Evolutionary conservation across 257 asterid genomes (phyloP).

Genomic region (Fraxinus cuspidata): DNA sequence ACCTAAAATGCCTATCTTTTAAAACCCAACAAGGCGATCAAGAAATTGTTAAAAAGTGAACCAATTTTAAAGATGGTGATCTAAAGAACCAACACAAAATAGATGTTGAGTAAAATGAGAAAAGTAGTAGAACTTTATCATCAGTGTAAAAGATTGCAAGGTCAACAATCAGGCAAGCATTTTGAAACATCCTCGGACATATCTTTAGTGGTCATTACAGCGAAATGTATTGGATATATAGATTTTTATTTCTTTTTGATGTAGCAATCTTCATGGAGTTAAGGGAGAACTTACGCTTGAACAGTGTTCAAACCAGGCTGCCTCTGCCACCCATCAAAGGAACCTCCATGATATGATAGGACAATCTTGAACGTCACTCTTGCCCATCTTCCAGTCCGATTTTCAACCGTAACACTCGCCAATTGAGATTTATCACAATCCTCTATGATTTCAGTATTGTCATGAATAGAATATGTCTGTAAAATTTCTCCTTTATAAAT

Average conservation of each 20-base stretch:
- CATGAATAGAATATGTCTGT: conserved; percentile 39
- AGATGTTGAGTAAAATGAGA: neutral
- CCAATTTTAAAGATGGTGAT: neutral
- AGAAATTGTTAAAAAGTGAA: neutral
- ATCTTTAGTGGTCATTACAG: neutral
- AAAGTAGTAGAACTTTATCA: neutral
- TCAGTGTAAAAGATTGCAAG: neutral
- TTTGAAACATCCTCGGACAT: neutral
- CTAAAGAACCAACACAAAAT: neutral
- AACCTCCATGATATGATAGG: conserved; percentile 80
- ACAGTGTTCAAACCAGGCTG: conserved; percentile 87
- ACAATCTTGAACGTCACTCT: conserved; percentile 77
- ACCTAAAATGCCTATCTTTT: neutral
- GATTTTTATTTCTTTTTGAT: neutral
- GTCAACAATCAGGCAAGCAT: neutral
- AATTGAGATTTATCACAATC: conserved; percentile 42
- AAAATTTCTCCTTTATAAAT: conserved; percentile 30
- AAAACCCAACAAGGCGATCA: conserved; percentile 6
- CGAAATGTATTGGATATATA: neutral
- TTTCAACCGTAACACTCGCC: conserved; percentile 39
- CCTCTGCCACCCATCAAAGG: conserved; percentile 98
- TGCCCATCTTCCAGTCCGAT: conserved; percentile 79
- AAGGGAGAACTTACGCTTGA: conserved; percentile 61
- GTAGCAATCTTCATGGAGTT: neutral
- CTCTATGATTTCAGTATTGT: conserved; percentile 45